Base-by-base conservation (phyloP, 2,329 filamentous ascomycete genomes). In the Sclerotinia subarctica region DNA sequence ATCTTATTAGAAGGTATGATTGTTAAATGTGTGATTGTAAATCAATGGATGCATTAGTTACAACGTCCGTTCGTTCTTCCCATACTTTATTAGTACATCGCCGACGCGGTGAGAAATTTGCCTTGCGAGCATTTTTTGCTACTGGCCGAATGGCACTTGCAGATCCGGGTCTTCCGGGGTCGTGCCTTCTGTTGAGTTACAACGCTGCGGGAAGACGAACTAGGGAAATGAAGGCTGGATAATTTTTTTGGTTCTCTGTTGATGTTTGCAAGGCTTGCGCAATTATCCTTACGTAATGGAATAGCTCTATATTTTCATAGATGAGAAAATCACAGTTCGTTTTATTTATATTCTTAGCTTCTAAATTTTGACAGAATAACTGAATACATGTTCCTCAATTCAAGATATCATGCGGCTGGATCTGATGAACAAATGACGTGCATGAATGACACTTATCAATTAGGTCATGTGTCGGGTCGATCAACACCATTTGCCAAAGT, bases 21-120 rank as follows among this genome's bases (percentile, higher is more conserved):
- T 63, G 59, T 26, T 15, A 42, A 42, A 15, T 42, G 38, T 42
- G 38, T 42, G 38, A 42, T 42, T 51, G 46, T 26, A 51, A 63
- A 51, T 51, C 46, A 51, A 38, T n/a, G 2, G 7, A 4, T 63
- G 13, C n/a, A 19, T 51, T 11, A 4, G 42, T 24, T 38, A 35
- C n/a, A 38, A 21, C 19, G 24, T 51, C 19, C 13, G 15, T 38
- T 62, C 7, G 3, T 26, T 42, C 0, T 21, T n/a, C 29, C 42
- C 46, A 24, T 15, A n/a, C n/a, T n/a, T n/a, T n/a, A n/a, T 38
- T 24, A 17, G 8, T 19, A 5, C n/a, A 51, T 63, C 15, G 32
- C 29, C 21, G n/a, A 63, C 21, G 15, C 58, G n/a, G 59, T 51
- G 32, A 63, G 46, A 15, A 35, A 17, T 38, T 52, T 63, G 59